Evolutionary conservation across 2,329 filamentous ascomycete genomes (phyloP), one percentile per base, ranked within the genome.

Genomic region (Trichoderma sp.): DNA sequence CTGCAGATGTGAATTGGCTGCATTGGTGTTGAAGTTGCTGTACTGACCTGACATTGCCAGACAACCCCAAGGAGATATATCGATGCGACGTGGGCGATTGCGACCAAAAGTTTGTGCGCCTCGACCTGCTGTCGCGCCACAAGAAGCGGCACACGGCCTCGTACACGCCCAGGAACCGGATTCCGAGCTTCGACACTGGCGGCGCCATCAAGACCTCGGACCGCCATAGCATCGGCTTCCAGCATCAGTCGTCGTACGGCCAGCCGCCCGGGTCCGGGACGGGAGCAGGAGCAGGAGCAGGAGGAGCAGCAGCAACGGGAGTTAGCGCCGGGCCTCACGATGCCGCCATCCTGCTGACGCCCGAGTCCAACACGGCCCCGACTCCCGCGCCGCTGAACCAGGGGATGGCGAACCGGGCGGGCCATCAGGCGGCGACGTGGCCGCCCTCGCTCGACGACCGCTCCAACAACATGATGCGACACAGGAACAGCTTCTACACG

Each of bases 61-160:
- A 95, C 78, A 87, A 87, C 51, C 90, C 91, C 34, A 92, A 91
- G 77, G 88, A 91, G 72, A 92, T 93, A 69, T 93, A 90, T 76
- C 81, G 82, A 64, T 95, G 91, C 79, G 89, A 93, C 74, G 86
- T 90, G 64, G 85, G 87, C 9, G 89, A 88, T 66, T 95, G 91
- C 77, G 84, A 87, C 65, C 88, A 91, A 67, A 85, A 87, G 67
- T 95, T 94, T 74, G 91, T 94, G 45, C 87, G 91, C 56, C 88
- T 90, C 71, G 91, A 94, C 74, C 82, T 94, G 47, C 86, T 92
- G 69, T 82, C 89, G 56, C 85, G 88, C 44, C 88, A 90, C 75
- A 83, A 85, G 71, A 88, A 88, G 74, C 83, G 88, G 30, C 88
- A 90, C 72, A 87, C 83, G 3, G 80, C 84, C 17, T 79, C 80